Percentiles rank a stretch among this genome's conserved stretches.
Conservation (phyloP, 495 filamentous ascomycete genomes). For the Penicillium waksmanii region DNA sequence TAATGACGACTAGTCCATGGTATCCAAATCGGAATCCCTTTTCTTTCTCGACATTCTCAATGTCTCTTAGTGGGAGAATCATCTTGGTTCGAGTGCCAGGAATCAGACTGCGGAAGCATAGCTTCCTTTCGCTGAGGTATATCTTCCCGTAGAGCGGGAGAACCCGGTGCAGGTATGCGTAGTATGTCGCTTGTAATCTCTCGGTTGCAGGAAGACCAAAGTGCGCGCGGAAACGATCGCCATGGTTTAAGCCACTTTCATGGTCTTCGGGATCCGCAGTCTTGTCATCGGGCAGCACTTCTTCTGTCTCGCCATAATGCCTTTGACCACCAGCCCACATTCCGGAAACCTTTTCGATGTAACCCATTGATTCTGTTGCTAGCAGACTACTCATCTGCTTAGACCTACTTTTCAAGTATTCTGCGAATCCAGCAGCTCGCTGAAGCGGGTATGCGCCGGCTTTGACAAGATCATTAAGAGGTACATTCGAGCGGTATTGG, state of each 20-base stretch:
- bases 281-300: conserved; percentile 63
- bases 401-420: conserved; percentile 74
- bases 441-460: conserved; percentile 82
- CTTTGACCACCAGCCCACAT: conserved; percentile 94
- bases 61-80: conserved; percentile 86
- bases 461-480: conserved; percentile 61
- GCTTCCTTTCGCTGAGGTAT: conserved; percentile 85
- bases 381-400: conserved; percentile 84
- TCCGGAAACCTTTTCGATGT: conserved; percentile 94
- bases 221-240: conserved; percentile 81
- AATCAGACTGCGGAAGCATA: conserved; percentile 92
- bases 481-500: conserved; percentile 23
- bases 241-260: conserved; percentile 62
- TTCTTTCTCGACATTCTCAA: conserved; percentile 94
- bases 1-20: conserved; percentile 86
- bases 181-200: conserved; percentile 88
- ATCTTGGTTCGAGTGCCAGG: conserved; percentile 92
- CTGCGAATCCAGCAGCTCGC: conserved; percentile 82
- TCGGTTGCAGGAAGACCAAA: conserved; percentile 87
- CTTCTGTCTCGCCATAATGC: conserved; percentile 82
- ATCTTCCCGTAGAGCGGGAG: conserved; percentile 96
- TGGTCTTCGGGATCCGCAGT: conserved; percentile 68
- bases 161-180: conserved; percentile 82
- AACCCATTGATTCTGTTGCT: conserved; percentile 94
- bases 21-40: conserved; percentile 94